A percentile compares a stretch with the other conserved stretches of the same genome.
Conservation (phyloP, 805 yeast species). For the Yarrowia deformans region DNA sequence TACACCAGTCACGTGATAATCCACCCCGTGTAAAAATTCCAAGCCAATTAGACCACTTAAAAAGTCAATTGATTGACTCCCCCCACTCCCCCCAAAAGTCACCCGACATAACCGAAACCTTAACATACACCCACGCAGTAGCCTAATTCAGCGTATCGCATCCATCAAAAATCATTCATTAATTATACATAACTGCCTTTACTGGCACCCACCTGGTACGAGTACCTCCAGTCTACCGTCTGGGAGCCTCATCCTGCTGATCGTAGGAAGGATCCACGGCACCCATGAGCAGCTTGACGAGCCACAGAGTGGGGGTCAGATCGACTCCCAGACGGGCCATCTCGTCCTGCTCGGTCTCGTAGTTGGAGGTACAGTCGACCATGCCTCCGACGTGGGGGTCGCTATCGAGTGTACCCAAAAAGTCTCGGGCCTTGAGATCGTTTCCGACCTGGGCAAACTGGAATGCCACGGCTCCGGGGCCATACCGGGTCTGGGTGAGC, state of each 20-base stretch:
- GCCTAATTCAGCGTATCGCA: no score
- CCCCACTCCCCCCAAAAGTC: no score
- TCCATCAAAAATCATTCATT: not conserved
- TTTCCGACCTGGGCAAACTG: conserved; percentile 50
- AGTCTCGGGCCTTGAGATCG: conserved; percentile 48
- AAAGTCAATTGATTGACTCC: no score
- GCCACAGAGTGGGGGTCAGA: conserved; percentile 48
- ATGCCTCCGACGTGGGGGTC: conserved; percentile 47
- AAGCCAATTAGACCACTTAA: no score
- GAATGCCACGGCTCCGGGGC: conserved; percentile 48
- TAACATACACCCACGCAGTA: no score
- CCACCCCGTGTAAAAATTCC: no score
- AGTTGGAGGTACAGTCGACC: conserved; percentile 48
- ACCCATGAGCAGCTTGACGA: conserved; percentile 48
- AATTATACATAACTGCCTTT: conserved; percentile 10
- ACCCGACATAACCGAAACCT: not conserved
- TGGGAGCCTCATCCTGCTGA: conserved; percentile 45
- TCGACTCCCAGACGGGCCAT: conserved; percentile 48
- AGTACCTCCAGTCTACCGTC: no score
- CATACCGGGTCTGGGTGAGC: conserved; percentile 44
- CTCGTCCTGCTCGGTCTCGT: conserved; percentile 49
- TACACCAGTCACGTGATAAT: no score
- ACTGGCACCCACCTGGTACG: no score
- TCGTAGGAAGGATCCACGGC: conserved; percentile 49
- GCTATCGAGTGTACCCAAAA: conserved; percentile 46